Base-by-base conservation (phyloP, 208 protist species). In the Wallacemonas collosoma region DNA sequence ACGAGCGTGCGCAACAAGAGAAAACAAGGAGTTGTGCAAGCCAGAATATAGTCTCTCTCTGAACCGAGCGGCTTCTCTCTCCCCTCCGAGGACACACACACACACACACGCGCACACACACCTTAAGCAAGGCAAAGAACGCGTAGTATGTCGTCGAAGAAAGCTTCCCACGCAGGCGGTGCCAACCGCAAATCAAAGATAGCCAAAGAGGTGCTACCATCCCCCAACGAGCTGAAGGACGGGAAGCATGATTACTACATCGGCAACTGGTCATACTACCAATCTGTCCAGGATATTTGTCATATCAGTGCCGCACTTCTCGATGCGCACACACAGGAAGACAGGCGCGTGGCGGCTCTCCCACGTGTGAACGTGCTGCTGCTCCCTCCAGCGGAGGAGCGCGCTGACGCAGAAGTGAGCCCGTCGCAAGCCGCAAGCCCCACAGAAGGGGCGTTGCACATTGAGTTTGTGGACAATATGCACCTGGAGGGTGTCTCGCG, bases 291-390 rank as follows among this genome's bases (percentile, higher is more conserved):
- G 65, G 73, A 77, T 58, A 71, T 96, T 50, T 79, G 69, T n/a
- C 72, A 81, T 1, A 85, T 93, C 53, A 82, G 79, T 36, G 63
- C 71, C 26, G 72, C 3, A 14, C 68, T 94, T 11, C 58, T 89
- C 26, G 83, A 77, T 12, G 69, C 77, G 9, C 76, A 93, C 74
- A 94, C 87, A 1, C 55, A 57, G 12, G 74, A 79, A 3, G 77
- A 94, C 60, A 80, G 86, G 15, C 79, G 80, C 50, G 76, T 93
- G 2, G 70, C 55, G 35, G 41, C 69, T 9, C 71, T 95, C 11
- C 89, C 88, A 0, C 82, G 81, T 57, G 94, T 85, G 6, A 84
- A 85, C 67, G 62, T 96, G 40, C 78, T 94, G 55, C 69, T 94
- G 36, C 76, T 90, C 2, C 82, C 84, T 7, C 48, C 73, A 55